Percentiles rank a stretch among this genome's conserved stretches.
These are phyloP conservation scores for Lablab purpureus DNA, from an alignment of 306 rosid species.

Conservation along the genomic window DNA sequence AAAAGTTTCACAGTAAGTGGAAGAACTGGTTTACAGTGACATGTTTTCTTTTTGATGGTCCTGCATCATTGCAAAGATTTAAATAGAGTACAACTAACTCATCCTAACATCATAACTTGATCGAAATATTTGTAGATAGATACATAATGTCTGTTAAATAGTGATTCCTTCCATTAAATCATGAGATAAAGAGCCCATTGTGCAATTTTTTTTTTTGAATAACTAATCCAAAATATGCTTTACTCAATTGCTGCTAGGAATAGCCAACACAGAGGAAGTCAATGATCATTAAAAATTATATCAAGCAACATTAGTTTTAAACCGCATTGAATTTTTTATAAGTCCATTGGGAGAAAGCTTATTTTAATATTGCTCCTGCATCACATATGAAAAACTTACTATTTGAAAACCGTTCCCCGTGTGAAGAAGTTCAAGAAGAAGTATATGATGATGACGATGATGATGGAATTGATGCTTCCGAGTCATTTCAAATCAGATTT, in stretches of 20 bases:
- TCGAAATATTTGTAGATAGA: not conserved
- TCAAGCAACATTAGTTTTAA: not conserved
- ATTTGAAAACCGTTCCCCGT: not conserved
- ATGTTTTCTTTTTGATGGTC: not conserved
- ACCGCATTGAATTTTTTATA: not conserved
- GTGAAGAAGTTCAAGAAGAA: constrained; percentile 30
- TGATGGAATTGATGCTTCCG: constrained; percentile 12
- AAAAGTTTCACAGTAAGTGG: constrained; percentile 34
- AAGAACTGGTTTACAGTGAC: constrained; percentile 6
- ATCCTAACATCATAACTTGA: not conserved
- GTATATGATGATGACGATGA: not conserved
- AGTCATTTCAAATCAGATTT: constrained; percentile 42
- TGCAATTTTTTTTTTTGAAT: too few relatives aligned
- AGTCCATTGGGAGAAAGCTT: not conserved
- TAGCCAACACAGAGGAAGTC: not conserved
- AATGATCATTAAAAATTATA: not conserved
- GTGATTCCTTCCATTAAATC: not conserved
- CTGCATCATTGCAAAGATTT: not conserved
- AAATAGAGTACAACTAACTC: not conserved
- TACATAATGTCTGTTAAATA: not conserved
- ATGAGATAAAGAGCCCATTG: not conserved
- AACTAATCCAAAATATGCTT: not conserved
- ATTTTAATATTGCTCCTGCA: not conserved
- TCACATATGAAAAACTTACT: not conserved
- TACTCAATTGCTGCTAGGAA: not conserved